Base-by-base conservation (phyloP, 305 asterid species). In the Fraxinus nigra region DNA sequence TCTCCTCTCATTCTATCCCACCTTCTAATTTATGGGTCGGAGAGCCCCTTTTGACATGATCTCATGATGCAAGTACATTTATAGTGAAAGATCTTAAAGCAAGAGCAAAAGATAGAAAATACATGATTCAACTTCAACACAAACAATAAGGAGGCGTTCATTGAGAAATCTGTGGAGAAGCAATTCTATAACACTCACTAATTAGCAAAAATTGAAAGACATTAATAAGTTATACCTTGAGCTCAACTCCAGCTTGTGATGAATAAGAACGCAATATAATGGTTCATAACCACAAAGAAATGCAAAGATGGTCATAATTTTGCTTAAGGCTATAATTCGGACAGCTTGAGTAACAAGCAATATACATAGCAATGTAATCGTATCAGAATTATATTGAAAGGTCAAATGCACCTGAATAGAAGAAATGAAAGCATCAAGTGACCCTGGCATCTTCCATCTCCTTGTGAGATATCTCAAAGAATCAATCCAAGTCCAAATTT, bases 361-460 rank as follows among this genome's bases (percentile, higher is more conserved):
- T 11, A 81, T 34, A 85, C 40, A 80, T 9, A 38, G 46, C 81
- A 81, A 33, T 76, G 61, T 7, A 74, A 18, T 79, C 48, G 72
- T 80, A 79, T 75, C 9, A 56, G 77, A 83, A 28, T 78, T 51
- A 69, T 26, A 86, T 67, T 54, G 34, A 82, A 35, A 76, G 61
- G 40, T 13, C 77, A 54, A 77, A 84, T 34, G 61, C 37, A 73
- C 75, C 78, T 76, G 79, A 82, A 16, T 28, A 28, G 33, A 72
- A 20, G 73, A 77, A 81, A 24, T n/a, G 56, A 20, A 59, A 59
- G 69, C 69, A 59, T 59, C 69, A 18, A 82, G 70, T 72, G 65
- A 30, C 67, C 56, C 7, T 30, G 70, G 85, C 77, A 40, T 61
- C 38, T 59, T 38, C 30, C 16, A 13, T 51, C 78, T 16, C 81